These are phyloP conservation scores for Aspergillus nanangensis DNA, from an alignment of 495 filamentous ascomycete genomes.

Conservation along the genomic window DNA sequence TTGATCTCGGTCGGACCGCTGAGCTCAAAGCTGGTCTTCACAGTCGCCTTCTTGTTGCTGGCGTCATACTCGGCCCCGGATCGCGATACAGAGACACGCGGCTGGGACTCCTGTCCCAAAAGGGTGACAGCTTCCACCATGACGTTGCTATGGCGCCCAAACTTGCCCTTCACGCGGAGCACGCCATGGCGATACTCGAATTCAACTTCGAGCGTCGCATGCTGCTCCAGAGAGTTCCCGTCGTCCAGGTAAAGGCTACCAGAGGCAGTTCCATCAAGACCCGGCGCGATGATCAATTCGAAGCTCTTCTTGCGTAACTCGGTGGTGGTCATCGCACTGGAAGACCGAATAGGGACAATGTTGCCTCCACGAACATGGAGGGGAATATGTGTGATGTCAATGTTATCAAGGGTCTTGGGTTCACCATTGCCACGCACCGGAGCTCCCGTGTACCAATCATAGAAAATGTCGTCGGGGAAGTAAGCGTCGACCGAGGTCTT, in stretches of 20 bases:
- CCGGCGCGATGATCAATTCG: conserved; percentile 65
- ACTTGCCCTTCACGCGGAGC: conserved; percentile 48
- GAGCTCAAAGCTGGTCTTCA: conserved; percentile 19
- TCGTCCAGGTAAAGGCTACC: conserved; percentile 61
- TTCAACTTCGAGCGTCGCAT: conserved; percentile 39
- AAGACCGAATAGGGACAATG: conserved; percentile 60
- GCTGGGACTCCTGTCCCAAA: conserved; percentile 44
- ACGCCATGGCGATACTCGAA: conserved; percentile 50
- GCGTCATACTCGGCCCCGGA: neutral
- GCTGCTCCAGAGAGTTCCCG: conserved; percentile 51
- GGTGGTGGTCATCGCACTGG: conserved; percentile 63
- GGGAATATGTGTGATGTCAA: conserved; percentile 64
- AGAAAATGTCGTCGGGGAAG: conserved; percentile 70
- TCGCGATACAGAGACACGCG: neutral
- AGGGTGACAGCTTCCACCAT: conserved; percentile 54
- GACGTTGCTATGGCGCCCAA: conserved; percentile 43
- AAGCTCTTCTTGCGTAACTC: conserved; percentile 64
- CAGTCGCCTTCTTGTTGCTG: conserved; percentile 16
- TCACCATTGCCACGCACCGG: conserved; percentile 52
- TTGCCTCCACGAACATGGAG: conserved; percentile 67
- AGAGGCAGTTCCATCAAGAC: conserved; percentile 37
- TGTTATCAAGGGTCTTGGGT: conserved; percentile 45
- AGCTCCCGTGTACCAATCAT: conserved; percentile 67
- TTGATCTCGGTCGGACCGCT: conserved; percentile 19
- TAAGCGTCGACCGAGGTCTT: conserved; percentile 65